Evolutionary conservation across 164 flowering plant species (phyloP).

Genomic region (Sedum album): DNA sequence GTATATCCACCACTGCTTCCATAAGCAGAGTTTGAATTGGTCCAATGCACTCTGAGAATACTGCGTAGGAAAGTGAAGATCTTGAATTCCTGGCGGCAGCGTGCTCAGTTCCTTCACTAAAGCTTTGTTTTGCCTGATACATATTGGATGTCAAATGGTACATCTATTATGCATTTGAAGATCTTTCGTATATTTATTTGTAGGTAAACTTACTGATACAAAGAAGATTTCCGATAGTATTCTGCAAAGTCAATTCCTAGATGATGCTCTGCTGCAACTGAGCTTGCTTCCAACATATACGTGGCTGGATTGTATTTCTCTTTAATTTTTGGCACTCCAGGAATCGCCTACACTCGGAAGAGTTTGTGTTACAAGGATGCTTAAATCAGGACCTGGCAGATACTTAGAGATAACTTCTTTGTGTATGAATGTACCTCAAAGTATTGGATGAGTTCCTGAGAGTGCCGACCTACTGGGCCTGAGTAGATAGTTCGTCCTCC

Average conservation of each 20-base stretch:
- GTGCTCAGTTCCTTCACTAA: slow-evolving; percentile 61
- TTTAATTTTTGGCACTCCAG: slow-evolving; percentile 12
- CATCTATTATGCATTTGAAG: not conserved
- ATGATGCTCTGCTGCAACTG: slow-evolving; percentile 15
- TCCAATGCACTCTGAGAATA: slow-evolving; percentile 65
- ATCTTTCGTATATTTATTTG: not conserved
- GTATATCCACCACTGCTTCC: slow-evolving; percentile 86
- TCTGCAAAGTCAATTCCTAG: slow-evolving; percentile 21
- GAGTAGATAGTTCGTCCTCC: slow-evolving; percentile 12
- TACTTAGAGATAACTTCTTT: not conserved
- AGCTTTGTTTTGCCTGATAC: slow-evolving; percentile 61
- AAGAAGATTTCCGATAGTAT: slow-evolving; percentile 7
- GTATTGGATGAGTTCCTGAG: slow-evolving; percentile 6
- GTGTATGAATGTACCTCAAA: slow-evolving; percentile 1
- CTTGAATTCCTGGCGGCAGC: slow-evolving; percentile 64
- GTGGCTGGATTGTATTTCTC: too few species aligned
- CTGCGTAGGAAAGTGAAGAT: slow-evolving; percentile 56
- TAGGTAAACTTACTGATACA: slow-evolving; percentile 13
- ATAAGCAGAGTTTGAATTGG: slow-evolving; percentile 78
- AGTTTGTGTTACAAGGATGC: not conserved
- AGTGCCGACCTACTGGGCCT: slow-evolving; percentile 10
- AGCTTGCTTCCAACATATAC: slow-evolving; percentile 23
- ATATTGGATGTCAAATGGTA: not conserved
- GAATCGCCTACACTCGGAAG: slow-evolving; percentile 2
- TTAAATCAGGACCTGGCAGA: not conserved